Evolutionary conservation across 2,329 filamentous ascomycete species (phyloP), one percentile per base, ranked within the genome.

Genomic region (Colletotrichum abscissum): DNA sequence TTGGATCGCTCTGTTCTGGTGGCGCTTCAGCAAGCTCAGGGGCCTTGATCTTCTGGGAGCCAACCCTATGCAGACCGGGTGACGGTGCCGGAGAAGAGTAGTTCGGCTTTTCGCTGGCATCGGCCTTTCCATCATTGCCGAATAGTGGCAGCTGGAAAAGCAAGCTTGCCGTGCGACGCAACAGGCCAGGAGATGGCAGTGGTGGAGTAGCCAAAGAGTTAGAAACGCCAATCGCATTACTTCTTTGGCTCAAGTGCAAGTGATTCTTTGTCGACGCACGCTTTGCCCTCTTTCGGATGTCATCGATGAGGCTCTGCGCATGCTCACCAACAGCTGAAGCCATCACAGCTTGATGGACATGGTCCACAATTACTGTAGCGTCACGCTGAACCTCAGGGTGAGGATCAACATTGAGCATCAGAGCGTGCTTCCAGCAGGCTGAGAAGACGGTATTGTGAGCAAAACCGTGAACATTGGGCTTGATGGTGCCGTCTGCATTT

Each of bases 361-460:
- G 94, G 81, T 99, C 97, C 35, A 97, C 91, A 57, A 98, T 92
- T n/a, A 93, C 88, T 6, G 91, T 92, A 11, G 95, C 96, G 80
- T 97, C 94, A 76, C 93, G 90, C 75, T 97, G 94, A 42, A 98
- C 94, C 79, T 98, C 96, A 1, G 96, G 95, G 79, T 98, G 95
- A 54, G 97, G 96, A 80, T 99, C 97, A 22, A 97, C 94, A 57
- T 95, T 96, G 81, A 98, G 88, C 75, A 97, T 94, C 72, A 98
- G 86, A 56, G 97, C 88, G 78, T 98, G 94, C 81, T 97, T 97
- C 97, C 97, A 99, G 75, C 97, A 93, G 1, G 95, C 94, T 35
- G 95, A 93, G 81, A 97, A 98, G 22, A 98, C 94, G 0, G 95
- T 98, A 79, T 97, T 97, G 76, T 94, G 92, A 14, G 95, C 95